A percentile compares a stretch with the other conserved stretches of the same genome.
phyloP scores from a whole-genome alignment of 1,284 basidiomycete genomes.

The Termitomyces sp. region DNA sequence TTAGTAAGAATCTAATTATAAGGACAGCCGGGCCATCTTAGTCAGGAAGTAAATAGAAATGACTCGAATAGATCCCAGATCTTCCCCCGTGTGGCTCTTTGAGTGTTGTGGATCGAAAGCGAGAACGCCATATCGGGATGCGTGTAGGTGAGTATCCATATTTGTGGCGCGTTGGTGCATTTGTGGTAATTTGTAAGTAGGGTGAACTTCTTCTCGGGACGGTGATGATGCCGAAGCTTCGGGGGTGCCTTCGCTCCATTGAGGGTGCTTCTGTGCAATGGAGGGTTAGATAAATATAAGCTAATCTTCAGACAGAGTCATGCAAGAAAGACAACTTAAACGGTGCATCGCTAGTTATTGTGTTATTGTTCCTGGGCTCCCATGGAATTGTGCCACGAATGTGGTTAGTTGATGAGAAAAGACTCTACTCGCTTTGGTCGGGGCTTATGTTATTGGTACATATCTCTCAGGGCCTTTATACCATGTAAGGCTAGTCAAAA shows the following conservation, averaged over 20 bases:
- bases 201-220: too few relatives aligned
- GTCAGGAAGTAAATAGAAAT: not conserved
- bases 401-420: not conserved
- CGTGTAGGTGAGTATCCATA: too few relatives aligned
- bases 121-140: too few relatives aligned
- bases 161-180: not conserved
- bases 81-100: not conserved
- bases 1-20: not conserved
- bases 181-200: too few relatives aligned
- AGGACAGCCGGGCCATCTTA: not conserved
- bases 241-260: constrained; percentile 8
- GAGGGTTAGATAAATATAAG: not conserved
- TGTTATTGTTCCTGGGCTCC: too few relatives aligned
- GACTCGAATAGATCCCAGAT: not conserved
- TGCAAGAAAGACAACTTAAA: too few relatives aligned
- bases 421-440: too few relatives aligned
- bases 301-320: not conserved
- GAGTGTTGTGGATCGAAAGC: not conserved
- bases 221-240: not conserved
- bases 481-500: too few relatives aligned
- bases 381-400: too few relatives aligned
- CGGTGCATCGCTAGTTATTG: too few relatives aligned
- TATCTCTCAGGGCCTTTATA: too few relatives aligned
- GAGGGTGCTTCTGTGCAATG: constrained; percentile 6
- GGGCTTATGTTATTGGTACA: too few relatives aligned